Percentiles rank a stretch among this genome's conserved stretches.
Conservation (phyloP, 306 rosid species). For the Vachellia pachyceras region DNA sequence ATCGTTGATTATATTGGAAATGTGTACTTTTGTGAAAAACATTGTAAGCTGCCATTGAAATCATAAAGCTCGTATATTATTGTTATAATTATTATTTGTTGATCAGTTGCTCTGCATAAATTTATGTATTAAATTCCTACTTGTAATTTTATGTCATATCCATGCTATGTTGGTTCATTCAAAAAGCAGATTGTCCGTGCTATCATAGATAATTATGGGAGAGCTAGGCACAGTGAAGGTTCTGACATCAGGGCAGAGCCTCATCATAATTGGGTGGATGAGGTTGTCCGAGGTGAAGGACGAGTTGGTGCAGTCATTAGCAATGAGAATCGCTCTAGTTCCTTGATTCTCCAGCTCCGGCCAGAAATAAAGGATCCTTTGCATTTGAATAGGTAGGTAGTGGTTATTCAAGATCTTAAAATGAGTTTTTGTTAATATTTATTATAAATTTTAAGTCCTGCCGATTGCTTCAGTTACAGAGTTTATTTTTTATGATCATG, state of each 20-base stretch:
- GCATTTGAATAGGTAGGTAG: constrained; percentile 68
- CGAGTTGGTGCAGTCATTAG: constrained; percentile 60
- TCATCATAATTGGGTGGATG: constrained; percentile 96
- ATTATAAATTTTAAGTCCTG: not conserved
- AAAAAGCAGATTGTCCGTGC: constrained; percentile 72
- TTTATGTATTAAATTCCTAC: constrained; percentile 1
- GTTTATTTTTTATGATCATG: not conserved
- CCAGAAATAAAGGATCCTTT: constrained; percentile 85
- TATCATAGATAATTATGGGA: constrained; percentile 73
- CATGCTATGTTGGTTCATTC: constrained; percentile 35
- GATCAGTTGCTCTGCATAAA: not conserved
- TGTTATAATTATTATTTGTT: not conserved
- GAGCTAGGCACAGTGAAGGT: constrained; percentile 52
- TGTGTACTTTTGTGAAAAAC: constrained; percentile 3
- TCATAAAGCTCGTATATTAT: not conserved
- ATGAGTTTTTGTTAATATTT: constrained; percentile 7
- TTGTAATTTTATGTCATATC: not conserved
- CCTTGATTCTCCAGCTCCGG: constrained; percentile 60
- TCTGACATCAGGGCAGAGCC: constrained; percentile 55
- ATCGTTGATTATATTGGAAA: not conserved
- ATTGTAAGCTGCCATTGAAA: not conserved
- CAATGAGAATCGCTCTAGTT: constrained; percentile 53
- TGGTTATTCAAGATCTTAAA: constrained; percentile 30
- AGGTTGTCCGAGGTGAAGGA: constrained; percentile 84
- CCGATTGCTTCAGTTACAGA: not conserved